phyloP scores from a whole-genome alignment of 331 rosid genomes.

The Malus hybrid region DNA sequence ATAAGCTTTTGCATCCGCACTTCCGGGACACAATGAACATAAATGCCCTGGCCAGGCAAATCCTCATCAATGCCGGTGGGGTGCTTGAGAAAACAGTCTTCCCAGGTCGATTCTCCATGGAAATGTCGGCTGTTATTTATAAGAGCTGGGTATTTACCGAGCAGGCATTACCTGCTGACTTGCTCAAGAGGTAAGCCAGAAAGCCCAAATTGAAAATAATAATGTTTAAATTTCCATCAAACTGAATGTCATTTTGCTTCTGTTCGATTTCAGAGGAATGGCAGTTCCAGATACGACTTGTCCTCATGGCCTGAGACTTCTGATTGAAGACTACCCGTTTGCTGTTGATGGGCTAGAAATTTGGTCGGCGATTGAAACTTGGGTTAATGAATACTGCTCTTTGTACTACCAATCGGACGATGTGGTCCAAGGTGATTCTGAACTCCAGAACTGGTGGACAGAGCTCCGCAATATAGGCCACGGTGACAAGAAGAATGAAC shows the following conservation, averaged over 20 bases:
- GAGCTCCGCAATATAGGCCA: slow-evolving; percentile 72
- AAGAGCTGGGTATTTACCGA: slow-evolving; percentile 74
- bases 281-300: slow-evolving; percentile 48
- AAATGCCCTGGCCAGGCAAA: slow-evolving; percentile 84
- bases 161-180: slow-evolving; percentile 76
- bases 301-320: slow-evolving; percentile 63
- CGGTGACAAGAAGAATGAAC: slow-evolving; percentile 62
- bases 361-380: slow-evolving; percentile 74
- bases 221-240: neutral
- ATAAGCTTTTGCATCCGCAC: slow-evolving; percentile 84
- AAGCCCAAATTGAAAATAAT: neutral
- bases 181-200: slow-evolving; percentile 57
- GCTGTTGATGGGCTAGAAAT: slow-evolving; percentile 88
- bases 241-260: slow-evolving; percentile 2
- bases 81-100: slow-evolving; percentile 88
- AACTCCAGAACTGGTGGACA: slow-evolving; percentile 75
- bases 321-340: slow-evolving; percentile 81
- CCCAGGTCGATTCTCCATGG: slow-evolving; percentile 74
- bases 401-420: slow-evolving; percentile 54
- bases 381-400: slow-evolving; percentile 71
- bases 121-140: slow-evolving; percentile 66
- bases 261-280: slow-evolving; percentile 51
- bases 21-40: slow-evolving; percentile 89
- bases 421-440: slow-evolving; percentile 41
- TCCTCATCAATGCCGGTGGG: slow-evolving; percentile 85